These are phyloP conservation scores for Byssothecium circinans DNA, from an alignment of 2,329 filamentous ascomycete genomes.

Conservation along the genomic window DNA sequence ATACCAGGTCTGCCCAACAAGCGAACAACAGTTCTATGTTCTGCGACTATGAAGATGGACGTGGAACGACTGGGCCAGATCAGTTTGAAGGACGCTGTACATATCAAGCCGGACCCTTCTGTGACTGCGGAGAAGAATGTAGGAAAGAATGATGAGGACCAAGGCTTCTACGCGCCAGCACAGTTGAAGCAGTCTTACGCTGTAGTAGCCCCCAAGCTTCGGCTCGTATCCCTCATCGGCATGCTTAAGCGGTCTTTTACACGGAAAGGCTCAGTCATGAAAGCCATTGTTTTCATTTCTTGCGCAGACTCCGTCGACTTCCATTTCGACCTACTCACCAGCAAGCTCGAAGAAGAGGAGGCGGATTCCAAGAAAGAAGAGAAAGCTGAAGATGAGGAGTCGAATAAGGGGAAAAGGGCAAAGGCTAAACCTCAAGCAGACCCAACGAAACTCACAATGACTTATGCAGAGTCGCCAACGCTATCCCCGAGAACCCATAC, in stretches of 20 bases:
- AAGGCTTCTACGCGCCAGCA: conserved; percentile 77
- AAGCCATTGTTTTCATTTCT: conserved; percentile 94
- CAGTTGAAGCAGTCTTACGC: conserved; percentile 93
- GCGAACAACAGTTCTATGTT: conserved; percentile 87
- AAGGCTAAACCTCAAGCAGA: conserved; percentile 46
- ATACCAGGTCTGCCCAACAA: conserved; percentile 70
- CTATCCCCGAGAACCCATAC: conserved; percentile 76
- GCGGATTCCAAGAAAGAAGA: conserved; percentile 30
- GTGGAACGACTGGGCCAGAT: conserved; percentile 93
- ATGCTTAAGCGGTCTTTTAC: conserved; percentile 86
- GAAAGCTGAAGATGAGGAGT: conserved; percentile 27
- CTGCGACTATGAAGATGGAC: conserved; percentile 96
- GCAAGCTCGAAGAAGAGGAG: conserved; percentile 31
- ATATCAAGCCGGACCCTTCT: conserved; percentile 70
- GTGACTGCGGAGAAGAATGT: conserved; percentile 53
- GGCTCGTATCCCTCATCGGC: conserved; percentile 83
- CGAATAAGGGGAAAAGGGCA: conserved; percentile 35
- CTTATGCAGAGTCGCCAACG: conserved; percentile 69
- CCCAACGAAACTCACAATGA: conserved; percentile 50
- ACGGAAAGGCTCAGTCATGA: conserved; percentile 88
- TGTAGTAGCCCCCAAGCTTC: conserved; percentile 83
- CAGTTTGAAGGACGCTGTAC: conserved; percentile 87
- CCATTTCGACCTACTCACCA: conserved; percentile 80
- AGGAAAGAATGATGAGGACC: conserved; percentile 49
- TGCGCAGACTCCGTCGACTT: conserved; percentile 98